phyloP scores from a whole-genome alignment of 2,329 filamentous ascomycete species.

The Stylonectria norvegica region DNA sequence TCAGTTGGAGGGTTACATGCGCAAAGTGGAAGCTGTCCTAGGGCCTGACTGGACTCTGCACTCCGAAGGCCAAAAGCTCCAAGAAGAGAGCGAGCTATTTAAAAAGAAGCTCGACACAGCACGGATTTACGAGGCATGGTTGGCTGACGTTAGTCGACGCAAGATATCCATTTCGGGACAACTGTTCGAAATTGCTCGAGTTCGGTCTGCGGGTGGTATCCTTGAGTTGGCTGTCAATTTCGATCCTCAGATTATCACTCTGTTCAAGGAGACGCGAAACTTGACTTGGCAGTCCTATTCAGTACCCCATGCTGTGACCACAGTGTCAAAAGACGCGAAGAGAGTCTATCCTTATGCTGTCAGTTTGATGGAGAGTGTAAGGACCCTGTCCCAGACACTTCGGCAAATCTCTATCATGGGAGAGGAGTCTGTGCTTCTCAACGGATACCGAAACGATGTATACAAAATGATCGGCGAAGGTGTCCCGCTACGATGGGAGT shows the following conservation, averaged over 20 bases:
- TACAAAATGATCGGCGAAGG: conserved; percentile 81
- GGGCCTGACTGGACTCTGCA: conserved; percentile 94
- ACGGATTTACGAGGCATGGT: conserved; percentile 93
- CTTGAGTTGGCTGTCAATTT: conserved; percentile 94
- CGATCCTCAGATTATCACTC: conserved; percentile 90
- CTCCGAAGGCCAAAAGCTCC: conserved; percentile 89
- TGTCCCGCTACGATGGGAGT: conserved; percentile 90
- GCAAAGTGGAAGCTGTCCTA: conserved; percentile 97
- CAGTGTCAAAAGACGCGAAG: conserved; percentile 97
- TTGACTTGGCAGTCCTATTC: conserved; percentile 92
- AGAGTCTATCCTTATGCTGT: conserved; percentile 97
- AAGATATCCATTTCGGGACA: conserved; percentile 90
- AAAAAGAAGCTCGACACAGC: conserved; percentile 93
- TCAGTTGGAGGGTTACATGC: conserved; percentile 95
- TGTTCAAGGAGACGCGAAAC: conserved; percentile 98
- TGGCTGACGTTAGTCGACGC: conserved; percentile 81
- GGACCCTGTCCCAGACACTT: conserved; percentile 84
- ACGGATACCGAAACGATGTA: conserved; percentile 88
- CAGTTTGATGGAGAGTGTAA: conserved; percentile 97
- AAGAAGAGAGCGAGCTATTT: conserved; percentile 88
- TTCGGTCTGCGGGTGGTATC: conserved; percentile 84
- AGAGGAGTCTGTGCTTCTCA: conserved; percentile 81
- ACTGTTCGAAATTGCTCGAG: conserved; percentile 83
- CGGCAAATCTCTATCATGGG: conserved; percentile 81
- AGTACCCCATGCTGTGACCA: conserved; percentile 91